Base-by-base conservation (phyloP, 192 early-diverging fungal genomes). In the Kappamyces sp. region DNA sequence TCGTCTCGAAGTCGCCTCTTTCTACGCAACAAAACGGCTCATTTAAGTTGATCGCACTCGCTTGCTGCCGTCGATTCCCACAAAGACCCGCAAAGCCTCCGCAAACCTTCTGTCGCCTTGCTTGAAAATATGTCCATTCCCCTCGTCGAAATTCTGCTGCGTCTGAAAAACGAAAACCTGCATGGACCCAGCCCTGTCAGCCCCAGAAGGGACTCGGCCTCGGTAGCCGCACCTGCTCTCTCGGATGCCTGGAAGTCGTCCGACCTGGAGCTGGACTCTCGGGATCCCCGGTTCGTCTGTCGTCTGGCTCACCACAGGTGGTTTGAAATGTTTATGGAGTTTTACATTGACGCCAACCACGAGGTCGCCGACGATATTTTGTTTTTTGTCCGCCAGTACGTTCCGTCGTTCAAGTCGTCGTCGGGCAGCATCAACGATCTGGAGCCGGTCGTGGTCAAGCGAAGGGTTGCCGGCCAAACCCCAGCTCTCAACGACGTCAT, bases 401-500 rank as follows among this genome's bases (percentile, higher is more conserved):
- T 48, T 2, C 47, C 59, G 32, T 51, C 55, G 4, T 43, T 45
- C 31, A 58, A 58, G 31, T 58, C 55, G 29, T 58, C 55, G 14
- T 45, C 55, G n/a, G 55, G 55, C 64, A 54, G 43, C 49, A 65
- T 47, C 48, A 54, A 55, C 30, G 45, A 77, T 37, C 46, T 64
- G 14, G 90, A 91, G 62, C 87, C 88, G 1, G 84, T 93, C 2
- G 88, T 93, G 74, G 90, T 93, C 33, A 84, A 84, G 62, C 81
- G 91, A 34, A 90, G 88, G 54, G 74, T 85, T 38, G 54, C 74
- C 22, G 77, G 84, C 3, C 68, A 67, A 35, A 71, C 87, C 74
- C 88, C 88, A 42, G 65, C 66, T 9, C 70, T 91, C 48, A 77
- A 80, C 50, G 83, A 87, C 42, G 63, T 84, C 30, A 79, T 94